Evolutionary conservation across 2,329 filamentous ascomycete genomes (phyloP).

Genomic region (Ciborinia camelliae): DNA sequence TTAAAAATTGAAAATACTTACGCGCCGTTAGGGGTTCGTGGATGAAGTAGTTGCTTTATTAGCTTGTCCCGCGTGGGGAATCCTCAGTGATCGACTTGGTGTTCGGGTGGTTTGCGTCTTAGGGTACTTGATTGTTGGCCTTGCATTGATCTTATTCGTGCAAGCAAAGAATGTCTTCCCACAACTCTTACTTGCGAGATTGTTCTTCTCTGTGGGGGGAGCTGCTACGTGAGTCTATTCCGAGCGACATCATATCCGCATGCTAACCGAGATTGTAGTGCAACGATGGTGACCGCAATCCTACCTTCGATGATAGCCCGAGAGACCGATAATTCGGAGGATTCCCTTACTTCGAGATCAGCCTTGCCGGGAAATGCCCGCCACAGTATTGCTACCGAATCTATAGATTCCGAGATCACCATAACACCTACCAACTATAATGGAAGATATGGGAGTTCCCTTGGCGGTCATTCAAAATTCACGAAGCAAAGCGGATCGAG

Average conservation of each 20-base stretch:
- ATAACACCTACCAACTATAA: conserved; percentile 63
- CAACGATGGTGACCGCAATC: conserved; percentile 97
- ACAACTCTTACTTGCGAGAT: conserved; percentile 75
- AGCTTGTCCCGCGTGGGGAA: conserved; percentile 76
- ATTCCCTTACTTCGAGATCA: conserved; percentile 20
- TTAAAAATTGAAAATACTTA: conserved; percentile 16
- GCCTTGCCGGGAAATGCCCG: conserved; percentile 35
- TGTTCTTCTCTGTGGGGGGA: conserved; percentile 86
- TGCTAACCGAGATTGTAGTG: conserved; percentile 40
- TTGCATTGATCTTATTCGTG: conserved; percentile 76
- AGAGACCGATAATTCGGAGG: conserved; percentile 28
- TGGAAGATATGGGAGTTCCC: conserved; percentile 18
- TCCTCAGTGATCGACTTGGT: conserved; percentile 72
- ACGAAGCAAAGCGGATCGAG: conserved; percentile 42
- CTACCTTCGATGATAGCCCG: conserved; percentile 65
- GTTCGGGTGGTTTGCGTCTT: conserved; percentile 69
- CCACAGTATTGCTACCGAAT: conserved; percentile 60
- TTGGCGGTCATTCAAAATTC: conserved; percentile 21
- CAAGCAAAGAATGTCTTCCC: conserved; percentile 87
- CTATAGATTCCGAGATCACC: conserved; percentile 69
- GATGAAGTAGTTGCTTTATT: conserved; percentile 80
- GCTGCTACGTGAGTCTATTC: conserved; percentile 66
- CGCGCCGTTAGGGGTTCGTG: conserved; percentile 57
- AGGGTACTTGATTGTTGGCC: conserved; percentile 78
- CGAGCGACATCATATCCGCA: conserved; percentile 14